Base-by-base conservation (phyloP, 805 yeast species). In the Starmerella etchellsii region DNA sequence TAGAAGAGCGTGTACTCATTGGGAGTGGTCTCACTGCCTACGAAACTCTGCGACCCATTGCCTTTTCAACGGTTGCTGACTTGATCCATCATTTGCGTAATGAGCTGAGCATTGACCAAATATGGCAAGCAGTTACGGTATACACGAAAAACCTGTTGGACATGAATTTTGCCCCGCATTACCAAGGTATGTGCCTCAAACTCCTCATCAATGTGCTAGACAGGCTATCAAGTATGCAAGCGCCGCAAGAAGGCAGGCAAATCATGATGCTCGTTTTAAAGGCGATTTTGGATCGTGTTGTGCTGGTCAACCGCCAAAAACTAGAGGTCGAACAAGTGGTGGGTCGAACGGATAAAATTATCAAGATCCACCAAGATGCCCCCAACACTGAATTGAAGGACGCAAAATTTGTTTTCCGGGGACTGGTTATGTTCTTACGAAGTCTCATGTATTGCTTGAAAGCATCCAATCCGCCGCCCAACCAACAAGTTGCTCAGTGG, bases 181-280 rank as follows among this genome's bases (percentile, higher is more conserved):
- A 87, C 28, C 97, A 93, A 59, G 81, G 87, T 9, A 85, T 91
- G 96, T 81, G 95, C 62, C 95, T 96, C 2, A 88, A 87, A 60
- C 65, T 91, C 25, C 62, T 91, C 25, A 61, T 88, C 47, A 93
- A 91, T 58, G 65, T 93, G 52, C 88, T 91, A 18, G 98, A 93
- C 50, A 67, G 94, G 33, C 80, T 91, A 30, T 70, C 81, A 71
- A 80, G 81, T 53, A 60, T 87, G 51, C 87, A 81, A 31, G 80
- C 81, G 39, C 81, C 81, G 50, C 70, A 74, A 22, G 95, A 91
- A 47, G 81, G 84, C 2, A 68, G 91, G 40, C 94, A 84, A 57
- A 64, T 93, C 39, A 73, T 85, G 62, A 74, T 91, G 72, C 68
- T 81, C 29, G 85, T 91, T 49, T 77, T 91, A 39, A 87, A 83